Evolutionary conservation across 2,329 filamentous ascomycete species (phyloP), one percentile per base, ranked within the genome.

Genomic region (Didymella keratinophila): DNA sequence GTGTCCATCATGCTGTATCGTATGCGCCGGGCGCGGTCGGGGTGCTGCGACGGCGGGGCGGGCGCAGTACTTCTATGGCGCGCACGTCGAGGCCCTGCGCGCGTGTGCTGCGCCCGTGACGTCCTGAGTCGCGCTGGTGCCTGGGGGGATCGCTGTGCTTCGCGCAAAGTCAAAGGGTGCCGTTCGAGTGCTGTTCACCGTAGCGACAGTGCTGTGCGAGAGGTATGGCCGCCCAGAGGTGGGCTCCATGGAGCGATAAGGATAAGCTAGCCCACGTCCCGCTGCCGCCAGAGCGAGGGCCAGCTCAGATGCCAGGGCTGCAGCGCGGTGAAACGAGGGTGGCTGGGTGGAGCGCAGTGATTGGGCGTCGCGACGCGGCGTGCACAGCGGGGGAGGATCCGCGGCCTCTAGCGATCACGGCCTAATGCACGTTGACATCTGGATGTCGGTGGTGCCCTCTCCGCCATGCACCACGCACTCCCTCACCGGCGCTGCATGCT

Each of bases 1-100:
- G 71, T 72, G 49, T 56, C 58, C 56, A 58, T 58, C 37, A 46
- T 58, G 32, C 30, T 34, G 54, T 20, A 21, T 27, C 16, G 41
- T 20, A 39, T 47, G 45, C 37, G 44, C 39, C 14, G 52, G 30
- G 21, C 20, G 36, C 37, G 37, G n/a, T 18, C 36, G 36, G n/a
- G 36, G 10, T 41, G 37, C 37, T 21, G 18, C 37, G 11, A 39
- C 32, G 32, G 32, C 32, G 32, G 32, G 36, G 36, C 36, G 36
- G 36, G 36, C 36, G 36, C 18, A 18, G 36, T 39, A 4, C 36
- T 39, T 41, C 2, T 41, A 23, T 23, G 37, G 37, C 20, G 37
- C 37, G 37, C 37, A 11, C 21, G 6, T n/a, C 28, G 28, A 28
- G 25, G 27, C 36, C 36, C 36, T 37, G 36, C 44, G 50, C 56